Percentiles rank a stretch among this genome's conserved stretches.
phyloP scores from a whole-genome alignment of 805 yeast species.

The Yamadazyma insecticola region DNA sequence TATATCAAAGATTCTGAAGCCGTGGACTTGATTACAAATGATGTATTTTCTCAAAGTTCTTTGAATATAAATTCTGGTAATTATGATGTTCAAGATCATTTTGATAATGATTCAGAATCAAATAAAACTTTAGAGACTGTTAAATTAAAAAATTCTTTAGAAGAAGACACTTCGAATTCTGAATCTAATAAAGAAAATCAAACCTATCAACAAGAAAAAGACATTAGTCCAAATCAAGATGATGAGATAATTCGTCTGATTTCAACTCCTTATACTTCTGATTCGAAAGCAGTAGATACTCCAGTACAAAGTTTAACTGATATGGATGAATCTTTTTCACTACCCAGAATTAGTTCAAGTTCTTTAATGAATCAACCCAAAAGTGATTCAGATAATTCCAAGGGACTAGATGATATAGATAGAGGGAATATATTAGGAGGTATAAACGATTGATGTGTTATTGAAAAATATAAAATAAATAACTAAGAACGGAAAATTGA shows the following conservation, averaged over 20 bases:
- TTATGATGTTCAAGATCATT: too few relatives aligned
- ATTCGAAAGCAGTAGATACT: not conserved
- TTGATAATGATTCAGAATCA: slow-evolving; percentile 2
- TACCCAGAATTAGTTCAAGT: slow-evolving; percentile 34
- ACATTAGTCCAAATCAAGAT: slow-evolving; percentile 1
- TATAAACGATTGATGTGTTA: too few relatives aligned
- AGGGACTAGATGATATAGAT: slow-evolving; percentile 1
- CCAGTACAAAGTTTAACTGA: slow-evolving; percentile 3
- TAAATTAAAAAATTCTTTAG: not conserved
- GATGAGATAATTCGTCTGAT: slow-evolving; percentile 1
- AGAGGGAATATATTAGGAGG: slow-evolving; percentile 6
- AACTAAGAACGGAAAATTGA: too few relatives aligned
- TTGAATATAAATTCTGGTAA: too few relatives aligned
- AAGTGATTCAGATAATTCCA: slow-evolving; percentile 3
- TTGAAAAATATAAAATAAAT: too few relatives aligned
- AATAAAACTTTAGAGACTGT: slow-evolving; percentile 10
- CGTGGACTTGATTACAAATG: not conserved
- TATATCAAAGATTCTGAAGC: slow-evolving; percentile 10
- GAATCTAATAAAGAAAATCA: slow-evolving; percentile 3
- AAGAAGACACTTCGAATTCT: not conserved
- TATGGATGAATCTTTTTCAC: slow-evolving; percentile 48
- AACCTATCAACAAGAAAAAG: slow-evolving; percentile 1
- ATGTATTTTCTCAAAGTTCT: too few relatives aligned
- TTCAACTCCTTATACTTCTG: not conserved
- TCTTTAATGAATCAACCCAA: slow-evolving; percentile 8